Evolutionary conservation across 768 basidiomycete genomes (phyloP).

Genomic region (Hericium rajendrae): DNA sequence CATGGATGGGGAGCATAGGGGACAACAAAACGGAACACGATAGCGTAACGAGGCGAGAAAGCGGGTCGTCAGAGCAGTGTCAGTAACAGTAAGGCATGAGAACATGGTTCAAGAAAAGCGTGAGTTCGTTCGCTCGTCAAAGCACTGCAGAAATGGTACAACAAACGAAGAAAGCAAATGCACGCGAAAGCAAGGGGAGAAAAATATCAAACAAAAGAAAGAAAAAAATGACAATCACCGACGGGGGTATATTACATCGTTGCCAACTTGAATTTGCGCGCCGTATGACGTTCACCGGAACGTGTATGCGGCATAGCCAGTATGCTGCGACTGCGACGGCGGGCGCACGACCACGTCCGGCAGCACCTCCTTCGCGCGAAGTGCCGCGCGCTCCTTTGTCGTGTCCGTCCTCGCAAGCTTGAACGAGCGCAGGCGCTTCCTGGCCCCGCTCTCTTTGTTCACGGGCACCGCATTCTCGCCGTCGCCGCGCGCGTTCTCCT

Average conservation of each 20-base stretch:
- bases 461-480: conserved; percentile 10
- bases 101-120: neutral
- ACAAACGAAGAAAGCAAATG: neutral
- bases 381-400: conserved; percentile 45
- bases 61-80: neutral
- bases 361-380: conserved; percentile 45
- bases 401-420: conserved; percentile 56
- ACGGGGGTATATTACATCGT: neutral
- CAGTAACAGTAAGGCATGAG: neutral
- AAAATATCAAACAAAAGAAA: neutral
- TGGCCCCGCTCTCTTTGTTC: conserved; percentile 30
- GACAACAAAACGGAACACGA: neutral
- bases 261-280: neutral
- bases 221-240: neutral
- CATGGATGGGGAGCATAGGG: neutral
- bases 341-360: conserved; percentile 55
- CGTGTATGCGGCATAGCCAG: neutral
- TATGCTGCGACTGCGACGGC: conserved; percentile 21
- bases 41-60: neutral
- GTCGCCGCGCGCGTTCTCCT: conserved; percentile 17
- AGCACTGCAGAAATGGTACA: neutral
- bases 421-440: conserved; percentile 37
- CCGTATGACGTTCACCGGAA: neutral
- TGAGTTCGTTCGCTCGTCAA: neutral
- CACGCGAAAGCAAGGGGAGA: neutral